phyloP scores from a whole-genome alignment of 2,329 filamentous ascomycete species.

The Trichoderma koningiopsis region DNA sequence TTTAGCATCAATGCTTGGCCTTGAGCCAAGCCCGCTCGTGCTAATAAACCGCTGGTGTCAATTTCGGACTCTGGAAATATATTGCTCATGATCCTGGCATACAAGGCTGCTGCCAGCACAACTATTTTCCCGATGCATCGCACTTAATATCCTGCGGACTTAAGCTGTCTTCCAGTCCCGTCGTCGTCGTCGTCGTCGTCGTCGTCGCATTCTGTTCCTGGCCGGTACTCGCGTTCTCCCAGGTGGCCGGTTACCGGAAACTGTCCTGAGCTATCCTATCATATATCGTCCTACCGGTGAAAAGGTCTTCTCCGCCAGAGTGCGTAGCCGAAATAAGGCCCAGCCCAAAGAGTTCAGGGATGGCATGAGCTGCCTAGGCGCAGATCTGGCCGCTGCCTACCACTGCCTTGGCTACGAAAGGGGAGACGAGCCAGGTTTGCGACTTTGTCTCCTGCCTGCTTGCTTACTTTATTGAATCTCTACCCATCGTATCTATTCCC shows the following conservation, averaged over 20 bases:
- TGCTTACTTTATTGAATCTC: constrained; percentile 5
- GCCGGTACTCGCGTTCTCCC: constrained; percentile 11
- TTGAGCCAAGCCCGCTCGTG: constrained; percentile 12
- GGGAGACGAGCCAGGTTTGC: background rate
- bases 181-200: background rate
- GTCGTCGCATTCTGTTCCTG: background rate
- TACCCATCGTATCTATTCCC: background rate
- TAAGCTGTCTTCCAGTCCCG: constrained; percentile 8
- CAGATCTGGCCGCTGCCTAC: constrained; percentile 17
- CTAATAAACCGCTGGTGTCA: constrained; percentile 1
- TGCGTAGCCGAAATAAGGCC: constrained; percentile 24
- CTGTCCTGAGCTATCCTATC: background rate
- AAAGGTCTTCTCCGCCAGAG: constrained; percentile 10
- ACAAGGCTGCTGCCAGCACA: background rate
- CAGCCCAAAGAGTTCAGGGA: constrained; percentile 7
- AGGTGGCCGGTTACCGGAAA: constrained; percentile 15
- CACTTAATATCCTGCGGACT: background rate
- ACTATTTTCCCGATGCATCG: background rate
- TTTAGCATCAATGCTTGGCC: constrained; percentile 8
- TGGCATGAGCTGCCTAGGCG: constrained; percentile 8
- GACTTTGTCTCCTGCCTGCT: background rate
- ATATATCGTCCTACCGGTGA: background rate
- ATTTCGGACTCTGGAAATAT: constrained; percentile 7
- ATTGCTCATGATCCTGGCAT: background rate
- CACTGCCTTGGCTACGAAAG: background rate